Evolutionary conservation across 768 basidiomycete species (phyloP).

Genomic region (Boletus tomentosulus): DNA sequence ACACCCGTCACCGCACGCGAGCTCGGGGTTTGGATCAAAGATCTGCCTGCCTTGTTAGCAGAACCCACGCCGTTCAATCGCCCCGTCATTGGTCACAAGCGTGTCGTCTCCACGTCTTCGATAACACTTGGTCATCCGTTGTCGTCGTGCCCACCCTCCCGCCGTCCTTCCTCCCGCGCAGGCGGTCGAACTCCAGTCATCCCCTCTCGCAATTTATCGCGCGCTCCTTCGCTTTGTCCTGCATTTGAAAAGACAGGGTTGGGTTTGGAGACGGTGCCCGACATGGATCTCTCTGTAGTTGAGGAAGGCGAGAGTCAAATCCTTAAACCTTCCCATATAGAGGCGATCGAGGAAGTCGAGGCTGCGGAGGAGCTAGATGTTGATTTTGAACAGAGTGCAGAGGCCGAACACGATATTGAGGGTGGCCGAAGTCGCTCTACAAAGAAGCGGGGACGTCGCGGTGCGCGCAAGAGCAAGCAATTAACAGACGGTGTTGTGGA

Average conservation of each 20-base stretch:
- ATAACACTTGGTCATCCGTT: slow-evolving; percentile 59
- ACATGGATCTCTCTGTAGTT: slow-evolving; percentile 38
- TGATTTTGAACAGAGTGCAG: slow-evolving; percentile 14
- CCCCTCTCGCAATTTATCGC: slow-evolving; percentile 53
- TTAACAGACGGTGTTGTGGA: slow-evolving; percentile 34
- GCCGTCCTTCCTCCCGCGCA: slow-evolving; percentile 68
- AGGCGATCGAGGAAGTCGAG: slow-evolving; percentile 36
- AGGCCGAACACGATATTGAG: slow-evolving; percentile 31
- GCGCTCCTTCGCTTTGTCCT: slow-evolving; percentile 61
- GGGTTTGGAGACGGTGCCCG: slow-evolving; percentile 46
- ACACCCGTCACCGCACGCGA: slow-evolving; percentile 63
- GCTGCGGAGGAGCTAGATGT: slow-evolving; percentile 30
- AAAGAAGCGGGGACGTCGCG: slow-evolving; percentile 79
- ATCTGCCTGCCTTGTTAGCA: slow-evolving; percentile 70
- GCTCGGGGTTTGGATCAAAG: slow-evolving; percentile 82
- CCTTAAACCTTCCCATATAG: slow-evolving; percentile 21
- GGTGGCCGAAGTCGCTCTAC: slow-evolving; percentile 50
- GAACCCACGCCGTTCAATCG: slow-evolving; percentile 30
- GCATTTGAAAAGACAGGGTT: slow-evolving; percentile 40
- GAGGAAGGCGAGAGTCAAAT: slow-evolving; percentile 42
- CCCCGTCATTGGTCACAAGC: slow-evolving; percentile 42
- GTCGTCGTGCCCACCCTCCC: slow-evolving; percentile 59
- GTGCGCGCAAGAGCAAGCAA: slow-evolving; percentile 72
- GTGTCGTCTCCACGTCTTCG: slow-evolving; percentile 57
- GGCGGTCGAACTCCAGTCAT: slow-evolving; percentile 52